phyloP scores from a whole-genome alignment of 257 asterid species.

The Nyctanthes arbortristis region DNA sequence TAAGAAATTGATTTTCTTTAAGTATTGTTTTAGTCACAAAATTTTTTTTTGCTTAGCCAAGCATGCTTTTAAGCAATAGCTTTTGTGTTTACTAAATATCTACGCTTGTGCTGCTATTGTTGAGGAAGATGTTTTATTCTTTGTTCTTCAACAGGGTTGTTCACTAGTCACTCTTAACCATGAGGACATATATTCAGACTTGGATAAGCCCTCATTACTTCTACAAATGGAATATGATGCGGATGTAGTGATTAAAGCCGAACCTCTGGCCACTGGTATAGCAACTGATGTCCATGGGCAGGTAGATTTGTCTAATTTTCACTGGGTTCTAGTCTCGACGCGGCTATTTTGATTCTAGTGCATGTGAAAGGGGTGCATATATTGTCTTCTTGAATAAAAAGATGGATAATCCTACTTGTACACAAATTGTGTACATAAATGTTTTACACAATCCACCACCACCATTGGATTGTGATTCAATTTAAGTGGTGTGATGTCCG shows the following conservation, averaged over 20 bases:
- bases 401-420: too few relatives aligned
- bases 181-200: slow-evolving; percentile 65
- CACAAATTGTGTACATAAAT: too few relatives aligned
- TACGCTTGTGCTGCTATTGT: slow-evolving; percentile 7
- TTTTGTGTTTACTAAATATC: slow-evolving; percentile 7
- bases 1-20: too few relatives aligned
- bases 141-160: slow-evolving; percentile 53
- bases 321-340: background rate
- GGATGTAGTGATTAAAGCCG: slow-evolving; percentile 69
- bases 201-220: slow-evolving; percentile 53
- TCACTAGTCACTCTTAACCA: slow-evolving; percentile 73
- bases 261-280: slow-evolving; percentile 92
- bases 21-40: too few relatives aligned
- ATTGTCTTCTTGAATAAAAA: too few relatives aligned
- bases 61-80: too few relatives aligned
- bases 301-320: slow-evolving; percentile 38
- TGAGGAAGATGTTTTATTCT: slow-evolving; percentile 17
- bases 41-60: too few relatives aligned
- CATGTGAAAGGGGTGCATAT: background rate
- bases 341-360: background rate
- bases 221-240: slow-evolving; percentile 74
- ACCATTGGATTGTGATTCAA: too few relatives aligned
- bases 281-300: slow-evolving; percentile 96
- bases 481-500: too few relatives aligned
- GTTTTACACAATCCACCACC: too few relatives aligned